A percentile compares a stretch with the other conserved stretches of the same genome.
phyloP scores from a whole-genome alignment of 2,329 filamentous ascomycete species.

The Aspergillus neoniger region DNA sequence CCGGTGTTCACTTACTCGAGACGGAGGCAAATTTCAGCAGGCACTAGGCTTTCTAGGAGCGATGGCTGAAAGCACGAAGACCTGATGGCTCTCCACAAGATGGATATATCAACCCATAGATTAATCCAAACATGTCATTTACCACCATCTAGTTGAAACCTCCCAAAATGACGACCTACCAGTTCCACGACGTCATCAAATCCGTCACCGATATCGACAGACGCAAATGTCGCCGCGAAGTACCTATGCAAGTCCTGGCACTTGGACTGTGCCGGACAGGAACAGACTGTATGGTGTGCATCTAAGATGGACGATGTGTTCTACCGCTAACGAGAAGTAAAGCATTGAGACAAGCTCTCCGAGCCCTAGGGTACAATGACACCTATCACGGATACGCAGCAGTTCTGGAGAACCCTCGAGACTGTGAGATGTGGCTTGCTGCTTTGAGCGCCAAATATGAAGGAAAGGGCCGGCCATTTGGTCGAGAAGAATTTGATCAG shows the following conservation, averaged over 20 bases:
- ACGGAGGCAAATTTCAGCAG: no score
- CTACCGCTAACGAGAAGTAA: background rate
- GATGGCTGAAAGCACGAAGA: no score
- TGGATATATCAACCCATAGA: no score
- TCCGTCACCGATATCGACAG: background rate
- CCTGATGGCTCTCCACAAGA: no score
- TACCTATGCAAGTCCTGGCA: slow-evolving; percentile 26
- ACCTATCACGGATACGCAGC: slow-evolving; percentile 27
- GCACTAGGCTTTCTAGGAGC: no score
- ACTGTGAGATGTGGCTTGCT: slow-evolving; percentile 11
- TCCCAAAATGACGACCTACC: no score
- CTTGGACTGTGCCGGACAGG: slow-evolving; percentile 29
- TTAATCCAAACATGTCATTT: no score
- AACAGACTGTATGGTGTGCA: slow-evolving; percentile 10
- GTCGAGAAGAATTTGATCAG: slow-evolving; percentile 13
- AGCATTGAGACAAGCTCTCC: slow-evolving; percentile 28
- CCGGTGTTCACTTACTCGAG: no score
- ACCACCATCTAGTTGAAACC: no score
- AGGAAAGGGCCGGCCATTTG: background rate
- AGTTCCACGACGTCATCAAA: no score
- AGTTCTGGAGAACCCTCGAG: slow-evolving; percentile 1
- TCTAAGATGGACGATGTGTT: no score
- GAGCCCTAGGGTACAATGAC: slow-evolving; percentile 28
- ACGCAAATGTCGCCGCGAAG: background rate
- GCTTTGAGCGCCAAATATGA: slow-evolving; percentile 11